These are phyloP conservation scores for Suillus variegatus DNA, from an alignment of 768 basidiomycete genomes.

Conservation along the genomic window DNA sequence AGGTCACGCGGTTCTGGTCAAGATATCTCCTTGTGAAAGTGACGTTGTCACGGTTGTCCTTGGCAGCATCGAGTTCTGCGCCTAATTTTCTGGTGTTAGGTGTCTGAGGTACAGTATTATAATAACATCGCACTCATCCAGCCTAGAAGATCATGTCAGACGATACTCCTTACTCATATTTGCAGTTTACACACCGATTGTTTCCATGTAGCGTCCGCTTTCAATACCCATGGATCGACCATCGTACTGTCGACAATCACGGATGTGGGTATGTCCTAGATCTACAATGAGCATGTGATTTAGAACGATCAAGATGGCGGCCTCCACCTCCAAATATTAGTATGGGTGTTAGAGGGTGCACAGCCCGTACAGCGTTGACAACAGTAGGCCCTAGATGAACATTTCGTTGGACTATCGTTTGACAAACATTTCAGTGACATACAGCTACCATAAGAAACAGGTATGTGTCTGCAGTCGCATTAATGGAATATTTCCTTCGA, in stretches of 20 bases:
- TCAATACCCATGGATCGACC: conserved; percentile 77
- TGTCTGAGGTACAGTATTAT: not conserved
- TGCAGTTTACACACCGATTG: conserved; percentile 57
- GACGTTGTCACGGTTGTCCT: conserved; percentile 45
- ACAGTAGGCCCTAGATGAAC: conserved; percentile 60
- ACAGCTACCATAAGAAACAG: conserved; percentile 70
- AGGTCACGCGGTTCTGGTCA: conserved; percentile 78
- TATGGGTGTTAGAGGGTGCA: conserved; percentile 78
- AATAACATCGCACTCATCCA: conserved; percentile 58
- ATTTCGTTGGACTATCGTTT: not conserved
- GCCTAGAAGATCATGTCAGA: conserved; percentile 25
- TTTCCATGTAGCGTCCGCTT: conserved; percentile 92
- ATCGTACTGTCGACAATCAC: conserved; percentile 74
- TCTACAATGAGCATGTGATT: not conserved
- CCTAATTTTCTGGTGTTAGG: conserved; percentile 30
- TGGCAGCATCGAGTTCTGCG: conserved; percentile 45
- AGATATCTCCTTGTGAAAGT: conserved; percentile 73
- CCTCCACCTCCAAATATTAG: conserved; percentile 72
- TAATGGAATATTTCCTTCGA: not conserved
- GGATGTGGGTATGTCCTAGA: conserved; percentile 71
- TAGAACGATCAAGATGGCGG: not conserved
- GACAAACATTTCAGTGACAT: not conserved
- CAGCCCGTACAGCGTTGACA: conserved; percentile 68
- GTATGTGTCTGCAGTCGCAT: conserved; percentile 73
- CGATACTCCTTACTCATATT: not conserved